Evolutionary conservation across 345 rosid genomes (phyloP).

Genomic region (Limnanthes douglasii): DNA sequence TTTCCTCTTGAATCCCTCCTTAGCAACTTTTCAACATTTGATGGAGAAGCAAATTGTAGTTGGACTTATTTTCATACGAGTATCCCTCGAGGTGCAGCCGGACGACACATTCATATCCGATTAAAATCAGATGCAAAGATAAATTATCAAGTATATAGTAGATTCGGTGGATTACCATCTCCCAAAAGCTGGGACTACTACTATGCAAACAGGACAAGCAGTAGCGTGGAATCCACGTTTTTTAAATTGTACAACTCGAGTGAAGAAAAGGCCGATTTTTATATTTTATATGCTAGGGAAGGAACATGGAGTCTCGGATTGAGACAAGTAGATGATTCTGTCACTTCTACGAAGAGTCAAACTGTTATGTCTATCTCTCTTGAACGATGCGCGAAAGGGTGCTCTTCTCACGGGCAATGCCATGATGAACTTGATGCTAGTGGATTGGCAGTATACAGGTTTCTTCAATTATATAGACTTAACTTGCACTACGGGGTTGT

Average conservation of each 20-base stretch:
- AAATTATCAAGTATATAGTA: conserved; percentile 59
- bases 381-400: conserved; percentile 82
- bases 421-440: conserved; percentile 64
- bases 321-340: conserved; percentile 29
- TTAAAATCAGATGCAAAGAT: conserved; percentile 36
- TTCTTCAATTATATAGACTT: background rate
- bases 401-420: conserved; percentile 80
- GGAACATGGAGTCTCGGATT: conserved; percentile 83
- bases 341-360: conserved; percentile 19
- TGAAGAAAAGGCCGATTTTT: conserved; percentile 69
- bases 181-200: conserved; percentile 62
- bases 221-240: conserved; percentile 43
- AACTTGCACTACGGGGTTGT: no score
- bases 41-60: conserved; percentile 20
- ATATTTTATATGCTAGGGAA: conserved; percentile 69
- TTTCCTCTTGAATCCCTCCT: conserved; percentile 60
- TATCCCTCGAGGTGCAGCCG: conserved; percentile 81
- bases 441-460: conserved; percentile 91
- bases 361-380: conserved; percentile 65
- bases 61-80: conserved; percentile 77
- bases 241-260: conserved; percentile 51
- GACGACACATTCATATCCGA: conserved; percentile 72
- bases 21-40: conserved; percentile 42
- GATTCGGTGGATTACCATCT: conserved; percentile 68
- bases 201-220: conserved; percentile 49